Conservation (phyloP, 305 asterid species). For the Fraxinus velutina region DNA sequence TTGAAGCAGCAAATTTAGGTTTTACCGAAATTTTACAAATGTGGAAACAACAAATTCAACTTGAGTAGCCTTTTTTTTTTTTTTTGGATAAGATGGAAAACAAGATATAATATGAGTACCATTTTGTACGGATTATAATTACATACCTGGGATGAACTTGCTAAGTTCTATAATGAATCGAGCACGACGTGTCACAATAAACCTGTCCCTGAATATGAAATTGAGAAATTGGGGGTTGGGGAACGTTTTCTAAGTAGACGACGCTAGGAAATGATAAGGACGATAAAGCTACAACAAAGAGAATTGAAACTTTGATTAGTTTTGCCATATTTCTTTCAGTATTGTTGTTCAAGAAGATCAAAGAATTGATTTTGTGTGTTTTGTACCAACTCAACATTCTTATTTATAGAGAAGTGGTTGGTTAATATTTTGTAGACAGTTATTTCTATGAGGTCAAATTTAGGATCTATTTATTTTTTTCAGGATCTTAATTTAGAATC, state of each 20-base stretch:
- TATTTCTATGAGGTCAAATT: too few relatives aligned
- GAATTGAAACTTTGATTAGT: background rate
- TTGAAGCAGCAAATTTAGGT: background rate
- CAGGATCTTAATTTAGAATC: too few relatives aligned
- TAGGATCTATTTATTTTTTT: too few relatives aligned
- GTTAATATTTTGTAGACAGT: too few relatives aligned
- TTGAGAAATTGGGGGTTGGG: background rate
- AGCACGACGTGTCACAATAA: background rate
- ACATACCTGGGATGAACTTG: background rate
- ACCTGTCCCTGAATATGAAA: background rate
- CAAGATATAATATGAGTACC: background rate
- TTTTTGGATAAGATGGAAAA: background rate
- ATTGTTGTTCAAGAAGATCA: background rate
- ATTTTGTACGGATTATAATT: too few relatives aligned
- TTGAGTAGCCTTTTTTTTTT: background rate
- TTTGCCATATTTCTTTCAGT: background rate
- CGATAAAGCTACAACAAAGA: background rate
- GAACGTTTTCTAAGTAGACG: background rate
- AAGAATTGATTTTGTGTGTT: too few relatives aligned
- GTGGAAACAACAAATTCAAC: background rate
- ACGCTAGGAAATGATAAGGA: background rate
- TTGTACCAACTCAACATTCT: background rate
- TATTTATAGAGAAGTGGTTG: too few relatives aligned
- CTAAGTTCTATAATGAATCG: background rate
- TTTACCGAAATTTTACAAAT: too few relatives aligned